Evolutionary conservation across 1,284 basidiomycete genomes (phyloP).

Genomic region (Lignosus rhinocerotis): DNA sequence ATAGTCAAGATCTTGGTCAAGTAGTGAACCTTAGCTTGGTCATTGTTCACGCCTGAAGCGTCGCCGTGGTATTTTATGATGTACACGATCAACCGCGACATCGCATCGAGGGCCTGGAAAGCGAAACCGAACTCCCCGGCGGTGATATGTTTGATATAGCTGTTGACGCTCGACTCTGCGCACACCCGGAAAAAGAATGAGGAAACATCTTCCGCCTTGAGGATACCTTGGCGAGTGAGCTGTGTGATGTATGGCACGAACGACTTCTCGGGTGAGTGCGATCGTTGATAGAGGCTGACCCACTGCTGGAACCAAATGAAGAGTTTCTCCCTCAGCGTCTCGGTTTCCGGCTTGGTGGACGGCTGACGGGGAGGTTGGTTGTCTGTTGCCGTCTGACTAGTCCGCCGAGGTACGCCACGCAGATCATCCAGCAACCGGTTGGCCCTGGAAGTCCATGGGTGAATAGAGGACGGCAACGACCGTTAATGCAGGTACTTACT

Average conservation of each 20-base stretch:
- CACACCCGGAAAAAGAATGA: slow-evolving; percentile 99
- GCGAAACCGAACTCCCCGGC: slow-evolving; percentile 76
- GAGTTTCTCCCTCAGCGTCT: slow-evolving; percentile 70
- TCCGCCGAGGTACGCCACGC: slow-evolving; percentile 54
- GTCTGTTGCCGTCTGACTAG: slow-evolving; percentile 39
- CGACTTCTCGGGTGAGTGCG: slow-evolving; percentile 87
- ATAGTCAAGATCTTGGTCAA: slow-evolving; percentile 98
- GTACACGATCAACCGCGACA: slow-evolving; percentile 93
- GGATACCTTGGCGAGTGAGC: slow-evolving; percentile 93
- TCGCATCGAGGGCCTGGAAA: slow-evolving; percentile 94
- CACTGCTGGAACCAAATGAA: slow-evolving; percentile 87
- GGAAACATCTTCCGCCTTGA: slow-evolving; percentile 95
- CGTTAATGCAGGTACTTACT: slow-evolving; percentile 48
- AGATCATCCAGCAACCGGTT: slow-evolving; percentile 73
- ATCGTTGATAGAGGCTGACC: slow-evolving; percentile 93
- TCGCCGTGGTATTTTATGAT: slow-evolving; percentile 99
- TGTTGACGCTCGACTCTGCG: slow-evolving; percentile 91
- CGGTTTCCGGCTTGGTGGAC: slow-evolving; percentile 65
- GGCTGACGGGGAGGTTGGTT: slow-evolving; percentile 43
- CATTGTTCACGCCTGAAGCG: slow-evolving; percentile 83
- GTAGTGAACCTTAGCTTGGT: slow-evolving; percentile 95
- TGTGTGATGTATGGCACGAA: slow-evolving; percentile 98
- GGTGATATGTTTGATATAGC: slow-evolving; percentile 86
- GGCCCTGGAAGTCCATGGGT: slow-evolving; percentile 39
- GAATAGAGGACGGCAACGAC: slow-evolving; percentile 9